Base-by-base conservation (phyloP, 805 yeast genomes). In the Tetrapisispora namnaoensis region DNA sequence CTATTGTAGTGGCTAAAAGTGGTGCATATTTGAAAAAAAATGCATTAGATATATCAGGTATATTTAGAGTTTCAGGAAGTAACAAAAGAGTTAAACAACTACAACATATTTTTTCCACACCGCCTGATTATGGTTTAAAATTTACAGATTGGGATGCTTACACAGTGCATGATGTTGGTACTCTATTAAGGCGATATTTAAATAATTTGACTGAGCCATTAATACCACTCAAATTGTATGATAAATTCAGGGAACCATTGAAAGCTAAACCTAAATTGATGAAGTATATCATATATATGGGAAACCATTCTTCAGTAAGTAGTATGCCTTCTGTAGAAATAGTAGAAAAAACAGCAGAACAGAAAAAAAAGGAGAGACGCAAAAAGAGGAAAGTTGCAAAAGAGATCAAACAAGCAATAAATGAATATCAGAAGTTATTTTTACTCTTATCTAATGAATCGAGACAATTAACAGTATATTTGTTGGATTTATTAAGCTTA, bases 101-200 rank as follows among this genome's bases (percentile, higher is more conserved):
- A 37, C 98, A 93, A 64, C 75, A 78, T 37, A 73, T 82, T 14
- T 93, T 93, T 70, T 86, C 90, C 48, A 69, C 85, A 1, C 88
- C 96, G 2, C 98, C 99, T 0, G 80, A 79, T 51, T 93, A 84
- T 63, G 99, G 99, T 17, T 78, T 88, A 45, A 84, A 83, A 55
- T 75, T 90, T 42, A 58, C 57, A 34, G 78, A 77, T 55, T 93
- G 98, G 99, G 89, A 86, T 44, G 91, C 95, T 0, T 93, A 80
- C 68, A 87, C 89, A 0, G 97, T 91, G 13, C 99, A 93, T 68
- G 99, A 93, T 66, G 97, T 96, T 1, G 95, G 98, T 1, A 86
- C 93, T 18, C 73, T 93, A 21, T 76, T 93, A 50, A 76, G 98
- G 62, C 73, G 99, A 49, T 93, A 78, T 63, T 73, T 93, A 53